Percentiles rank a stretch among this genome's conserved stretches.
These are phyloP conservation scores for Plasmodium gaboni DNA, from an alignment of 169 alveolate species.

Conservation along the genomic window DNA sequence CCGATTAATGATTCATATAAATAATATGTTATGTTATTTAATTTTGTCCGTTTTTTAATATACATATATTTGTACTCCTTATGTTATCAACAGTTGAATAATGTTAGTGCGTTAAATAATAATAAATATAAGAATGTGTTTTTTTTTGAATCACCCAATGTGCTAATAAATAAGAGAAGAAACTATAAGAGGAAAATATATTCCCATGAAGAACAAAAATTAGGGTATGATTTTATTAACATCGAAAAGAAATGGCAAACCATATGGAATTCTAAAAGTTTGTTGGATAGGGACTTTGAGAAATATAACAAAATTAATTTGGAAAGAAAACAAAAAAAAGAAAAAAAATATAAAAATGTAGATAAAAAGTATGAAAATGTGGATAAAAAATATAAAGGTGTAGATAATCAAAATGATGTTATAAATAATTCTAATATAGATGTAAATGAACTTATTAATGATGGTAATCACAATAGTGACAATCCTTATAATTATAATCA, in stretches of 20 bases:
- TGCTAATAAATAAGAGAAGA: neutral
- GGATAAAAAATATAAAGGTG: neutral
- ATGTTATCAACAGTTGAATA: neutral
- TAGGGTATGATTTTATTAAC: slow-evolving; percentile 6
- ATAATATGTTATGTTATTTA: neutral
- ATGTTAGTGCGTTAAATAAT: neutral
- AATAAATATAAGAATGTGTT: neutral
- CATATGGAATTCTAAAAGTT: slow-evolving; percentile 46
- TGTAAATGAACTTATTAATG: neutral
- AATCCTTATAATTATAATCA: too few species aligned
- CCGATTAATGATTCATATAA: too few species aligned
- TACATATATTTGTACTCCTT: neutral
- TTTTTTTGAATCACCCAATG: slow-evolving; percentile 2
- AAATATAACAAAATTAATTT: slow-evolving; percentile 1
- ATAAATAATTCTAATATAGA: neutral
- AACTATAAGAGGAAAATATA: neutral
- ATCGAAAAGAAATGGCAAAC: slow-evolving; percentile 68
- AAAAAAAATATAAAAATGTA: neutral
- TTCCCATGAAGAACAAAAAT: neutral
- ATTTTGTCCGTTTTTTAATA: neutral
- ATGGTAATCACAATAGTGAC: neutral
- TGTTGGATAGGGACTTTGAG: slow-evolving; percentile 52
- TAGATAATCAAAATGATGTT: neutral
- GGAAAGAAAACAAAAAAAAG: neutral
- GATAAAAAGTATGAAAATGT: neutral